Conservation (phyloP, 2,329 filamentous ascomycete genomes). For the Dactylellina parvicollis region DNA sequence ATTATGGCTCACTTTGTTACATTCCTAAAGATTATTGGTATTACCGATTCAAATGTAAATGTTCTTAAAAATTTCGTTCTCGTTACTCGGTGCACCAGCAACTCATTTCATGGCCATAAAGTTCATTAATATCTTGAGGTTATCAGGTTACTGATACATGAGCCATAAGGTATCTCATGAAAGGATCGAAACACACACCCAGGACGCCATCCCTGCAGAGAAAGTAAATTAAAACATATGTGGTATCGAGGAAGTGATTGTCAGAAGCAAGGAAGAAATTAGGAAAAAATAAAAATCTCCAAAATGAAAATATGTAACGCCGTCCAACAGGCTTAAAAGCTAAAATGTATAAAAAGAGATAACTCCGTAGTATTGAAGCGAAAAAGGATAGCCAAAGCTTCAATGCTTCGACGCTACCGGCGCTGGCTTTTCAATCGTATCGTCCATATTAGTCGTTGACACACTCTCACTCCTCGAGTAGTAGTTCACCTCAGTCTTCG, state of each 20-base stretch:
- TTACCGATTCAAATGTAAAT: too few species aligned
- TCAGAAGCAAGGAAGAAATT: constrained; percentile 1
- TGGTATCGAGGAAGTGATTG: not conserved
- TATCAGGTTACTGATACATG: not conserved
- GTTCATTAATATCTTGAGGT: not conserved
- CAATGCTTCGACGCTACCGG: constrained; percentile 1
- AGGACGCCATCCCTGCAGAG: constrained; percentile 10
- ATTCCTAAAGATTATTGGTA: too few species aligned
- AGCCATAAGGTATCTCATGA: not conserved
- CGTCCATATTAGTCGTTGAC: constrained; percentile 25
- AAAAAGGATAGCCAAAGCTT: constrained; percentile 8
- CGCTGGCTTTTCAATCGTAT: constrained; percentile 29
- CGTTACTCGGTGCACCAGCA: too few species aligned
- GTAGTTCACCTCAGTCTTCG: constrained; percentile 28
- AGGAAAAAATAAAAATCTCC: constrained; percentile 5
- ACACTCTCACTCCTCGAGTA: constrained; percentile 38
- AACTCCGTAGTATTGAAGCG: not conserved
- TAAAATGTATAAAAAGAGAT: constrained; percentile 6
- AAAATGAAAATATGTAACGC: constrained; percentile 14
- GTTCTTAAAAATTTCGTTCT: too few species aligned
- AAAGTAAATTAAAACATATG: constrained; percentile 6
- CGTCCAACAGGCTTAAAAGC: constrained; percentile 9
- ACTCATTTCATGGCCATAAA: too few species aligned
- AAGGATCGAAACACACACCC: too few species aligned
- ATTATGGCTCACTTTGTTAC: too few species aligned